Evolutionary conservation across 2,329 filamentous ascomycete species (phyloP), one percentile per base, ranked within the genome.

Genomic region (Neonectria punicea): DNA sequence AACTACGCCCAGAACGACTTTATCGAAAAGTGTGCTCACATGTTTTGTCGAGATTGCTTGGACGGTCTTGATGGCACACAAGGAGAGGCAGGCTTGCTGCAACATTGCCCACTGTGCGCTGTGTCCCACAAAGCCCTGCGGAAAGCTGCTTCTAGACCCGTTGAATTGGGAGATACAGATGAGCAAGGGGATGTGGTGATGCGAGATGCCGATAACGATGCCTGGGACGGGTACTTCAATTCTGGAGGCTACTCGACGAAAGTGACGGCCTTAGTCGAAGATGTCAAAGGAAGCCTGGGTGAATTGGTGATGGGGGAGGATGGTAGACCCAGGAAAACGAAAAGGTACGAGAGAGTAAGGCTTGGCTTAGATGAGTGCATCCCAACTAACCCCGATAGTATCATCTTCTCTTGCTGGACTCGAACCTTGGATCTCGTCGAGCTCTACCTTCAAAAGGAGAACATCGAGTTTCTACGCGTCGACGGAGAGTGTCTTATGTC

Each of bases 341-440:
- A 62, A 14, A 58, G 53, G 60, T 58, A 47, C 25, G 43, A 6
- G 14, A 13, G 5, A 3, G 13, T 6, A 7, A 7, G 20, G 22
- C 13, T 25, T 14, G 3, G 11, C 9, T 11, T 14, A 14, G 5
- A 57, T 20, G 16, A 11, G 20, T 55, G 5, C 51, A 50, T 36
- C 14, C 13, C 34, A 14, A 53, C 14, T 46, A 25, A 46, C 13
- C 18, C 7, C 2, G 5, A 5, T 46, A 84, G 81, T 47, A 82
- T 84, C 34, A 77, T 84, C 0, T 85, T 84, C 43, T 83, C 82
- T 0, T 82, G 78, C 61, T 85, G 81, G 83, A 84, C 80, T 1
- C 71, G 77, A 1, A 83, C 81, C 0, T 71, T 85, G 0, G 70
- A 81, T 22, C 72, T 85, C 0, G 67, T 84, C 0, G 71, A 64